A percentile compares a stretch with the other conserved stretches of the same genome.
Conservation (phyloP, 768 basidiomycete species). For the Lentinula raphanica region DNA sequence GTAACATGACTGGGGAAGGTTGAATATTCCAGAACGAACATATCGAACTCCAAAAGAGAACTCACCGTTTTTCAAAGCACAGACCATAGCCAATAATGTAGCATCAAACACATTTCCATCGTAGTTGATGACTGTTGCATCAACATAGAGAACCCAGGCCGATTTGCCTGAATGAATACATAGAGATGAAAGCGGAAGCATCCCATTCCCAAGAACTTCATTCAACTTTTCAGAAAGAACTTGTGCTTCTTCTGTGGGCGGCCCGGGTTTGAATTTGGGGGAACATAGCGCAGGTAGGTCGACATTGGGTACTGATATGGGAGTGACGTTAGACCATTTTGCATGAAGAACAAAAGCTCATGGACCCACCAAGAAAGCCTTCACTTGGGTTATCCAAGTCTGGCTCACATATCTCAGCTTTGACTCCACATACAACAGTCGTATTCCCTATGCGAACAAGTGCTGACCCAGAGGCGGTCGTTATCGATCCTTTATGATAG, state of each 20-base stretch:
- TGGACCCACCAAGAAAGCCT: slow-evolving; percentile 74
- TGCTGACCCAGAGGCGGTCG: slow-evolving; percentile 89
- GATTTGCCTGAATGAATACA: slow-evolving; percentile 78
- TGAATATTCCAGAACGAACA: background rate
- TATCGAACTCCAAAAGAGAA: slow-evolving; percentile 8
- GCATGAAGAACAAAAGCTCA: slow-evolving; percentile 4
- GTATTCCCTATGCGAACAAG: slow-evolving; percentile 88
- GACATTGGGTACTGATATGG: slow-evolving; percentile 87
- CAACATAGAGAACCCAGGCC: slow-evolving; percentile 92
- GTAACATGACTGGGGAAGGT: slow-evolving; percentile 55
- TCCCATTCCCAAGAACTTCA: slow-evolving; percentile 65
- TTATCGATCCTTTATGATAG: slow-evolving; percentile 74
- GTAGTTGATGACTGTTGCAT: slow-evolving; percentile 93
- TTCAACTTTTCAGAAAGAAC: slow-evolving; percentile 80
- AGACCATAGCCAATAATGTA: slow-evolving; percentile 78
- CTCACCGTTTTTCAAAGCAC: slow-evolving; percentile 82
- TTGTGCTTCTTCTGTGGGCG: slow-evolving; percentile 92
- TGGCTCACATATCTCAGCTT: slow-evolving; percentile 92
- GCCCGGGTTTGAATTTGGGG: slow-evolving; percentile 91
- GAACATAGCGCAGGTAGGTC: slow-evolving; percentile 93
- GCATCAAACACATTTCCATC: slow-evolving; percentile 96
- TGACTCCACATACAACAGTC: slow-evolving; percentile 94
- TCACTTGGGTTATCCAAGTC: slow-evolving; percentile 67
- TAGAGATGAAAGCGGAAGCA: slow-evolving; percentile 62
- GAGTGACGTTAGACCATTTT: background rate